Base-by-base conservation (phyloP, 1,139 yeast genomes). In the Diutina ranongensis region DNA sequence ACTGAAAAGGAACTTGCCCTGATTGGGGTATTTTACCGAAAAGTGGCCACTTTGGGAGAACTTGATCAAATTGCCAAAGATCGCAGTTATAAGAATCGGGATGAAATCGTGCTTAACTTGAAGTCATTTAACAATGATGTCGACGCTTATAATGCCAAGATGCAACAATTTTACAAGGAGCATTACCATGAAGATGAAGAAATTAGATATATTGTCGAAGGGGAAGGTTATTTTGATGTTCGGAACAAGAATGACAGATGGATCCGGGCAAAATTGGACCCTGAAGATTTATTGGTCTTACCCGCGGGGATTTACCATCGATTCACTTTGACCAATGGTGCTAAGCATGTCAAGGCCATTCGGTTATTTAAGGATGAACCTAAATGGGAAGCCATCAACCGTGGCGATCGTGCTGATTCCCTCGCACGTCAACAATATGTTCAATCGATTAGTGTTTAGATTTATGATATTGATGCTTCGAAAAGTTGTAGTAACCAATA, bases 101-200 rank as follows among this genome's bases (percentile, higher is more conserved):
- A 92, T 62, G 71, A 67, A 46, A 77, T 92, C 28, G 66, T 66
- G 44, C 72, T 92, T 47, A 74, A 78, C 32, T 74, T 78, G 41
- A 76, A 65, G 8, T 70, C 82, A 0, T 78, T 88, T 57, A 80
- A 82, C 7, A 79, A 83, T 44, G 80, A 80, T 46, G 71, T 74
- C 35, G 63, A 59, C 3, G 80, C 77, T 0, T 77, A 83, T 56
- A 72, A 78, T 51, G 68, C 67, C 49, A 86, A 87, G 61, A 73
- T 89, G 64, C 67, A 74, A 50, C 73, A 64, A 47, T 89, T 89
- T 62, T 87, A 83, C 65, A 71, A 76, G 45, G 97, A 92, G 61
- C 98, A 92, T 62, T 71, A 86, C 52, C 98, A 92, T 60, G 97
- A 92, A 61, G 98, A 92, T 60, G 98, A 92, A 64, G 98, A 92